A percentile compares a stretch with the other conserved stretches of the same genome.
Evolutionary conservation across 768 basidiomycete genomes (phyloP).

Genomic region (Botryobasidium botryosum): DNA sequence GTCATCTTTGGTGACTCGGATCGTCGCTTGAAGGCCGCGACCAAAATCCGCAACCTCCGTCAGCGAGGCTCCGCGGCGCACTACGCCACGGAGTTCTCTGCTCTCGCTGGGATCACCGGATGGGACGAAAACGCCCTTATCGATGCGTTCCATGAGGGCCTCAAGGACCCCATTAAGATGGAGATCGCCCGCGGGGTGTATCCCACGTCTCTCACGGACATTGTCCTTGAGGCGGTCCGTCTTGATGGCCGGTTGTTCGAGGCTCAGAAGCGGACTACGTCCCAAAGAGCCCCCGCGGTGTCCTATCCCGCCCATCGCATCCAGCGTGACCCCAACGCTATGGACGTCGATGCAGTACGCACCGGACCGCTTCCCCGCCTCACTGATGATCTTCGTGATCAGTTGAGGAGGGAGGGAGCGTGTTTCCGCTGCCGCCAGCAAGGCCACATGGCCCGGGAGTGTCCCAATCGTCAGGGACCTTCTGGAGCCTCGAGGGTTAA

Average conservation of each 20-base stretch:
- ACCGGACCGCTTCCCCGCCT: neutral
- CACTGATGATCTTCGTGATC: neutral
- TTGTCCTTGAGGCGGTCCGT: neutral
- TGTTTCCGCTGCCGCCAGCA: neutral
- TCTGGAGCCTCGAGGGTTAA: too few relatives aligned
- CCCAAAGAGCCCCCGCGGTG: too few relatives aligned
- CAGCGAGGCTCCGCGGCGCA: neutral
- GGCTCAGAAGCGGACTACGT: neutral
- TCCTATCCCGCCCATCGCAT: too few relatives aligned
- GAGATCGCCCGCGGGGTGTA: neutral
- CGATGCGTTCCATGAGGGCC: neutral
- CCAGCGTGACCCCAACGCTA: too few relatives aligned
- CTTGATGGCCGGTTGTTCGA: neutral
- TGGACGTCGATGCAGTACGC: neutral
- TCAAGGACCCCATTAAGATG: neutral
- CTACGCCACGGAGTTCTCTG: neutral
- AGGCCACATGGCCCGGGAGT: neutral
- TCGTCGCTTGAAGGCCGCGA: too few relatives aligned
- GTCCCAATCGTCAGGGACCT: neutral
- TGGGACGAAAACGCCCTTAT: neutral
- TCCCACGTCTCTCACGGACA: neutral
- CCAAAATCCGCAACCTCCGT: neutral
- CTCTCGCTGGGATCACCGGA: neutral
- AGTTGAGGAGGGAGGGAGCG: neutral
- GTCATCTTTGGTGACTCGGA: neutral